Evolutionary conservation across 371 early-diverging fungal genomes (phyloP), one percentile per base, ranked within the genome.

Genomic region (Chytridium lagenaria): DNA sequence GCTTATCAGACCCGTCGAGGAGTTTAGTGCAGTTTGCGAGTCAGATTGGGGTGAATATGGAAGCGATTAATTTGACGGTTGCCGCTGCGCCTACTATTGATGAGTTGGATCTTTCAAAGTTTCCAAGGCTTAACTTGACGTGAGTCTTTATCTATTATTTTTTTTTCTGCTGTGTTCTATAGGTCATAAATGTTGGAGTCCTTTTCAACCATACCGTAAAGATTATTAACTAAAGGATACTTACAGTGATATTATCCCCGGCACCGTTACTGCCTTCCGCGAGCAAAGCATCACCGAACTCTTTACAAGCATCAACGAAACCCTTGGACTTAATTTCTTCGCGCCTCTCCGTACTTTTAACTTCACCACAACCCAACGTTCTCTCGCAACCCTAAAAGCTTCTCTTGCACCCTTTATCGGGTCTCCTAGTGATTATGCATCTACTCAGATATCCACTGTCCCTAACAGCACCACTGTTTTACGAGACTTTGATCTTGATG

Each of bases 41-140:
- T 2, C 61, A 26, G n/a, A 16, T 61, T 34, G 61, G 61, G 34
- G 36, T 61, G 5, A 37, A 61, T 61, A 37, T 23, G 2, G 61
- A 37, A 7, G 36, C n/a, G 30, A 3, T 61, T 2, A 61, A 61
- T 34, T 10, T 61, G 7, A 66, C 66, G n/a, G 44, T 40, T n/a
- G 38, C 44, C 2, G 49, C 49, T 2, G 66, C 38, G 22, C 66
- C 66, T 16, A n/a, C 66, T 19, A 44, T 66, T 44, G 66, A 38
- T 3, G 5, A 38, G 12, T 66, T 66, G 38, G 28, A 66, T 44
- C 61, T 61, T 37, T 61, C 61, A 15, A 23, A 7, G 10, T 12
- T 61, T 33, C 34, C 61, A 34, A 61, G 12, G 3, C 5, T 61
- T 7, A 34, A 31, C 23, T 37, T 61, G 16, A 10, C 31, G 61